Evolutionary conservation across 495 filamentous ascomycete species (phyloP).

Genomic region (Aspergillus heteromorphus): DNA sequence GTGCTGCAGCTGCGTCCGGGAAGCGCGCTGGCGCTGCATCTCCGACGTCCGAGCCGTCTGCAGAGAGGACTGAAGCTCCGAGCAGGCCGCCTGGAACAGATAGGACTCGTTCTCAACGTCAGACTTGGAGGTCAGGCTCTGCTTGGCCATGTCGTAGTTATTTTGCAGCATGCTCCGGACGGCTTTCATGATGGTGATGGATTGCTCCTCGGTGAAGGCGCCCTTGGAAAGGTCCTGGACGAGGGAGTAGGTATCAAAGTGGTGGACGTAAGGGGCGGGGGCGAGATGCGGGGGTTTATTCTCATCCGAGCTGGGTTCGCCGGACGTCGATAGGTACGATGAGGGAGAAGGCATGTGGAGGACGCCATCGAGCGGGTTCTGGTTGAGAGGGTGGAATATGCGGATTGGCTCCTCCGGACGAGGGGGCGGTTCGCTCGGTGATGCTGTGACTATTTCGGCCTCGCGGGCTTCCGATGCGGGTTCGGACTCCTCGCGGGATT

Average conservation of each 20-base stretch:
- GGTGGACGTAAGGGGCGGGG: constrained; percentile 79
- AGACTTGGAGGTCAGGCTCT: constrained; percentile 69
- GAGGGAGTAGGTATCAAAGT: constrained; percentile 90
- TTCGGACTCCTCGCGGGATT: constrained; percentile 17
- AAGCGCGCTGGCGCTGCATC: constrained; percentile 66
- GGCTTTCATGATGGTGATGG: constrained; percentile 82
- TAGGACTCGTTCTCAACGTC: constrained; percentile 87
- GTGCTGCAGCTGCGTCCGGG: constrained; percentile 79
- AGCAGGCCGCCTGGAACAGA: constrained; percentile 89
- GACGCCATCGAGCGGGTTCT: constrained; percentile 60
- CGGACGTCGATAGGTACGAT: constrained; percentile 26
- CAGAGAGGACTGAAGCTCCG: constrained; percentile 81
- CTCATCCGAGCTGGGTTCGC: constrained; percentile 32
- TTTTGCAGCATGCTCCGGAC: constrained; percentile 67
- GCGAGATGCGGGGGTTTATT: constrained; percentile 59
- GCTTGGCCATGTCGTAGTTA: constrained; percentile 74
- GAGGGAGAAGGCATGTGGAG: constrained; percentile 53
- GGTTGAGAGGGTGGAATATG: constrained; percentile 12
- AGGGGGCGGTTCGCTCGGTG: constrained; percentile 18
- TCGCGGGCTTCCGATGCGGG: constrained; percentile 11
- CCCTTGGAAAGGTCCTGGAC: constrained; percentile 68
- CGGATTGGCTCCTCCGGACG: constrained; percentile 24
- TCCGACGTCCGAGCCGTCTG: constrained; percentile 46
- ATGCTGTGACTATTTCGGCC: constrained; percentile 11
- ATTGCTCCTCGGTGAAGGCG: constrained; percentile 64